Evolutionary conservation across 225 moss, liverwort and hornwort genomes (phyloP).

Genomic region (Sphagnum tenellum): DNA sequence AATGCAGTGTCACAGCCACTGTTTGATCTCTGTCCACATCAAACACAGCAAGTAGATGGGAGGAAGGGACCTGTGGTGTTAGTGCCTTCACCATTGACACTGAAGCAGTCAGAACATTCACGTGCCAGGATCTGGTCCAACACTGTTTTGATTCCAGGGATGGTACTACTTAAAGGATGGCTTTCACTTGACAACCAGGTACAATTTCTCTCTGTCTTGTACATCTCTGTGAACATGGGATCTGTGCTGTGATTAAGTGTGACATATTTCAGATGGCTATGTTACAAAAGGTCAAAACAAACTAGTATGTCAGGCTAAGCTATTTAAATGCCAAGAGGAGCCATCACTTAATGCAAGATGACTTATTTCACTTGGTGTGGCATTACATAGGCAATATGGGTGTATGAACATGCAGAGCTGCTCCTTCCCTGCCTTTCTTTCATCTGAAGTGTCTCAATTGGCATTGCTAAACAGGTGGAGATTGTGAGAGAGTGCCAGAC

Average conservation of each 20-base stretch:
- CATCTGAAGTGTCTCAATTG: no score
- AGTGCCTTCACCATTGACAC: constrained; percentile 51
- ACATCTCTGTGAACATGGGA: no score
- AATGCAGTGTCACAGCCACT: constrained; percentile 5
- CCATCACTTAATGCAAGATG: no score
- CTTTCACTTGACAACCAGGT: constrained; percentile 78
- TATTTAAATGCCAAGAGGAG: no score
- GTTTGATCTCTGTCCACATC: constrained; percentile 66
- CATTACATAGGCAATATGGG: no score
- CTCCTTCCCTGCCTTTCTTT: neutral
- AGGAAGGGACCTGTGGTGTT: constrained; percentile 44
- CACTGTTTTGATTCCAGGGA: constrained; percentile 57
- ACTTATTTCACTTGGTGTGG: no score
- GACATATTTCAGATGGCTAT: no score
- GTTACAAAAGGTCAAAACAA: no score
- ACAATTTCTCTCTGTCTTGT: neutral
- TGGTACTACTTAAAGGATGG: constrained; percentile 77
- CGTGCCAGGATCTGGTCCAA: constrained; percentile 38
- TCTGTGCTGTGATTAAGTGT: no score
- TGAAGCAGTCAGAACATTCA: constrained; percentile 46
- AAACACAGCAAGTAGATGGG: constrained; percentile 28
- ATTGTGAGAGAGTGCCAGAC: constrained; percentile 65
- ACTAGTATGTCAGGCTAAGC: no score
- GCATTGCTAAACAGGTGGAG: constrained; percentile 44
- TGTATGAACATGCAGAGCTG: no score